These are phyloP conservation scores for Colletotrichum destructivum DNA, from an alignment of 2,329 filamentous ascomycete species.

Conservation along the genomic window DNA sequence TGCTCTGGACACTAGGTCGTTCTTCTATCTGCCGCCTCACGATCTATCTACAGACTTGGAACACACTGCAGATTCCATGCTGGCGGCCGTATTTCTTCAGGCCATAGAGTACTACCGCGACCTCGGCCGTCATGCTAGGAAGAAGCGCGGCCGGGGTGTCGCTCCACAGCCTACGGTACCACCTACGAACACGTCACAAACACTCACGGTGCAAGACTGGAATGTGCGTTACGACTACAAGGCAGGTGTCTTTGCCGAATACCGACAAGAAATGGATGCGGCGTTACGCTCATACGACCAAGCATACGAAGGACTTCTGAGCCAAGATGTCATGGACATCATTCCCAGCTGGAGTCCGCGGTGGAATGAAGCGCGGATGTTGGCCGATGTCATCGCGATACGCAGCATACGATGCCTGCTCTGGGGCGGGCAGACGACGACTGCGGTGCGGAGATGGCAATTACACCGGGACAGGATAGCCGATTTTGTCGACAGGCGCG, in stretches of 20 bases:
- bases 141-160: constrained; percentile 86
- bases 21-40: constrained; percentile 87
- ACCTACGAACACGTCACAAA: constrained; percentile 89
- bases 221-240: constrained; percentile 97
- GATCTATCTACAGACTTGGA: constrained; percentile 80
- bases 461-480: constrained; percentile 81
- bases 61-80: constrained; percentile 80
- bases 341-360: constrained; percentile 91
- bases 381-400: constrained; percentile 86
- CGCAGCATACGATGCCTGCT: constrained; percentile 87
- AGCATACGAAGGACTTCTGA: constrained; percentile 87
- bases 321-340: constrained; percentile 86
- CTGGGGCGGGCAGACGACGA: constrained; percentile 83
- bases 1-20: constrained; percentile 84
- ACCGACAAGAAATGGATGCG: constrained; percentile 91
- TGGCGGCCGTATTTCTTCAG: constrained; percentile 80
- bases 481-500: constrained; percentile 85
- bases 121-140: constrained; percentile 89
- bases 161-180: constrained; percentile 87
- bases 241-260: constrained; percentile 90
- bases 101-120: constrained; percentile 94
- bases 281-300: constrained; percentile 89
- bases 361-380: constrained; percentile 92
- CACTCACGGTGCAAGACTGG: constrained; percentile 89
- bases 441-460: constrained; percentile 86